A percentile compares a stretch with the other conserved stretches of the same genome.
These are phyloP conservation scores for Fusarium clavum DNA, from an alignment of 2,329 filamentous ascomycete genomes.

Conservation along the genomic window DNA sequence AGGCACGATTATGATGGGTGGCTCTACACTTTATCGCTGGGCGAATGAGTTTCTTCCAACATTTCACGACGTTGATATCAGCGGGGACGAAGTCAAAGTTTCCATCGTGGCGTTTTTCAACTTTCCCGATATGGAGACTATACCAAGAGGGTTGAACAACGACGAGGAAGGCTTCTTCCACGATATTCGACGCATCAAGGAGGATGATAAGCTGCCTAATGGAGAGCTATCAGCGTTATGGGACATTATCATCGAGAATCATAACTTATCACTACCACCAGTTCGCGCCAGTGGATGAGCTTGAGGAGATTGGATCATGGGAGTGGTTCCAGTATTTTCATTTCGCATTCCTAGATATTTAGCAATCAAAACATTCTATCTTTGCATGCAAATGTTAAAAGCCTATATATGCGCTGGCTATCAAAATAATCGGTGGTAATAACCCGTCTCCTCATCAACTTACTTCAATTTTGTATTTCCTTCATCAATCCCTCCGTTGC, in stretches of 20 bases:
- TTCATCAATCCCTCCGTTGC: fast-evolving
- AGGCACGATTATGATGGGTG: slow-evolving; percentile 19
- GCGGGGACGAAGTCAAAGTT: slow-evolving; percentile 5
- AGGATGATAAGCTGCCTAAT: slow-evolving; percentile 5
- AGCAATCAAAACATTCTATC: neutral
- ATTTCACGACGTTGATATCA: slow-evolving; percentile 12
- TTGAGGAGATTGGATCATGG: too few relatives aligned
- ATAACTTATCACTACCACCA: neutral
- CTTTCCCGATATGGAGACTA: slow-evolving; percentile 19
- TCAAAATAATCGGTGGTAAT: too few relatives aligned
- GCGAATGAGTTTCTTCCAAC: slow-evolving; percentile 8
- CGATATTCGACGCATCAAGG: slow-evolving; percentile 1
- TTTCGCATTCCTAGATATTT: neutral
- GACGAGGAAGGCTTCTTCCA: neutral
- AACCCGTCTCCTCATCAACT: neutral
- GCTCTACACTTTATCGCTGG: slow-evolving; percentile 20
- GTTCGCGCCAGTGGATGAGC: neutral
- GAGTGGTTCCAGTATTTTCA: neutral
- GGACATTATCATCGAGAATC: neutral
- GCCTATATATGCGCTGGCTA: too few relatives aligned
- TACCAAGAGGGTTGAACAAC: neutral
- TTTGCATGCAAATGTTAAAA: neutral
- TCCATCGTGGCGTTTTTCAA: slow-evolving; percentile 30
- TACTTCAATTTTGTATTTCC: neutral
- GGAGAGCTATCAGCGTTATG: slow-evolving; percentile 1